Evolutionary conservation across 2,329 filamentous ascomycete species (phyloP).

Genomic region (Fusarium haematococcum): DNA sequence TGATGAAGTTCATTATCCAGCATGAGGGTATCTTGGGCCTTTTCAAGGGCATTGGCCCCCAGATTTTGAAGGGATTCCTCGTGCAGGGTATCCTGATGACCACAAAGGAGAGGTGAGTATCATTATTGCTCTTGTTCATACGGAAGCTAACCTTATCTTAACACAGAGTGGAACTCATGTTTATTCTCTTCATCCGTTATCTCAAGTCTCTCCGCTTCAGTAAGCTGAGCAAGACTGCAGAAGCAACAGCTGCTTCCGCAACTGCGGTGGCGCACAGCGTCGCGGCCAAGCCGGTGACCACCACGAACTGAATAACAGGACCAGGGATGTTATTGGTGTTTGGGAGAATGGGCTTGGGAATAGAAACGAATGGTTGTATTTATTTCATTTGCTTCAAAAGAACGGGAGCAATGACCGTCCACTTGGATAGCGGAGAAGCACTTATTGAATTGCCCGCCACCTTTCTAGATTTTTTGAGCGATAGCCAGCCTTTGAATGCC

Average conservation of each 20-base stretch:
- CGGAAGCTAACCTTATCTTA: slow-evolving; percentile 28
- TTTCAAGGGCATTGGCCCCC: slow-evolving; percentile 96
- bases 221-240: slow-evolving; percentile 75
- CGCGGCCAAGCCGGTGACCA: slow-evolving; percentile 44
- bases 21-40: slow-evolving; percentile 86
- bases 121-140: neutral
- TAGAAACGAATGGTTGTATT: slow-evolving; percentile 37
- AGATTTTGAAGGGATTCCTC: slow-evolving; percentile 90
- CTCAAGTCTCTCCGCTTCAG: slow-evolving; percentile 76
- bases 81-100: slow-evolving; percentile 99
- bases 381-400: slow-evolving; percentile 16
- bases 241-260: slow-evolving; percentile 65
- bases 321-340: slow-evolving; percentile 26
- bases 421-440: neutral
- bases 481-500: neutral
- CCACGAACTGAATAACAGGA: slow-evolving; percentile 22
- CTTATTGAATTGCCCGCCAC: neutral
- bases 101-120: slow-evolving; percentile 89
- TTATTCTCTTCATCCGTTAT: slow-evolving; percentile 87
- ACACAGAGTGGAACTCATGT: slow-evolving; percentile 84
- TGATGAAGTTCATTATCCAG: slow-evolving; percentile 93
- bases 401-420: slow-evolving; percentile 24
- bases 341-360: slow-evolving; percentile 19
- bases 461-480: neutral
- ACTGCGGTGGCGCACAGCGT: slow-evolving; percentile 58